A percentile compares a stretch with the other conserved stretches of the same genome.
Conservation (phyloP, 257 asterid genomes). For the Echium plantagineum region DNA sequence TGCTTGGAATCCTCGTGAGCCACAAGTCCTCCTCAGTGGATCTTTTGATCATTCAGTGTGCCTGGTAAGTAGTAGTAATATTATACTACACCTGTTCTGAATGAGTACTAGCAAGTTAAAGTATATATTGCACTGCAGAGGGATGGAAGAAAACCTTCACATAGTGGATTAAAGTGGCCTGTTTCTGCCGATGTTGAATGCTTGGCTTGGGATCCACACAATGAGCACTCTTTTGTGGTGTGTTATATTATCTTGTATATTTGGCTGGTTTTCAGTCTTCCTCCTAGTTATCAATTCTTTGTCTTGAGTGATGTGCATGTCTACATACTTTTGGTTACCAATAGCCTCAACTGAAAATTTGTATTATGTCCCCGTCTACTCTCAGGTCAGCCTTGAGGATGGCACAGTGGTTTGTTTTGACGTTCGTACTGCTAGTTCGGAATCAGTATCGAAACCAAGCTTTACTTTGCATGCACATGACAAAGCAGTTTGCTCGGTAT, state of each 20-base stretch:
- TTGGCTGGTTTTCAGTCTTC: background rate
- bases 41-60: constrained; percentile 72
- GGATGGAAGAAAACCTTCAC: constrained; percentile 47
- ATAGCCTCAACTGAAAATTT: background rate
- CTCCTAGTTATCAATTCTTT: background rate
- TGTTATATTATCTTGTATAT: constrained; percentile 17
- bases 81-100: background rate
- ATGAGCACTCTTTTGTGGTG: constrained; percentile 84
- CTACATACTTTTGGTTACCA: background rate
- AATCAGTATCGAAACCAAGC: constrained; percentile 39
- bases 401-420: constrained; percentile 69
- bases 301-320: background rate
- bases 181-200: constrained; percentile 76
- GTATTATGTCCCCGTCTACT: background rate
- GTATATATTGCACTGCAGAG: constrained; percentile 34
- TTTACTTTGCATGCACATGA: constrained; percentile 91
- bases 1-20: constrained; percentile 69
- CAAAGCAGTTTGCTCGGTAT: constrained; percentile 64
- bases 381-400: constrained; percentile 81
- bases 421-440: constrained; percentile 48
- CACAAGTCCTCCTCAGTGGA: constrained; percentile 85
- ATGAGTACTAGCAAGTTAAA: constrained; percentile 1
- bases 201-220: constrained; percentile 91
- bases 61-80: constrained; percentile 30
- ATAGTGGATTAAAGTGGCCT: constrained; percentile 52